Conservation (phyloP, 768 basidiomycete genomes). For the Podaxis rugospora region DNA sequence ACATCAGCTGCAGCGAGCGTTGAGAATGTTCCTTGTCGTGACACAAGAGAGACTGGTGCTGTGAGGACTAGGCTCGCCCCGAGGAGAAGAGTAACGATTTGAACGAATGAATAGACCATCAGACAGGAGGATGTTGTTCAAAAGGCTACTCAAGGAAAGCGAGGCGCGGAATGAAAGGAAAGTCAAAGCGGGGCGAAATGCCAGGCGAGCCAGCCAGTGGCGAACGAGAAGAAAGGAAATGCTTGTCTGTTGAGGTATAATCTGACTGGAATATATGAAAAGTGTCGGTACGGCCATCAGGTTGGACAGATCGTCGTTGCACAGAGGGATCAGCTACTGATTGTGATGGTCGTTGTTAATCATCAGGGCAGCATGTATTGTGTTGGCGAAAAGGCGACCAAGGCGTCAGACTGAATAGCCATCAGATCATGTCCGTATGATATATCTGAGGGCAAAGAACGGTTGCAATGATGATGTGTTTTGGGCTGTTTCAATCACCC, state of each 20-base stretch:
- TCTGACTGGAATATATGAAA: not conserved
- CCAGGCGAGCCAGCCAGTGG: not conserved
- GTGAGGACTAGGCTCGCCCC: conserved; percentile 14
- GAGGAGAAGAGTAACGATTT: not conserved
- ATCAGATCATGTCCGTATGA: too few relatives aligned
- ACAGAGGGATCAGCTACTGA: too few relatives aligned
- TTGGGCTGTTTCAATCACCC: too few relatives aligned
- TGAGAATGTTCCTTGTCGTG: conserved; percentile 22
- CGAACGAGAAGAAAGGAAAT: not conserved
- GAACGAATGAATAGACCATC: conserved; percentile 5
- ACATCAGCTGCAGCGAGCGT: conserved; percentile 35
- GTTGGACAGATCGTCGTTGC: not conserved
- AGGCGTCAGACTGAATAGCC: too few relatives aligned
- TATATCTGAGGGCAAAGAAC: too few relatives aligned
- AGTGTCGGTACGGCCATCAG: not conserved
- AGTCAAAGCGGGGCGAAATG: not conserved
- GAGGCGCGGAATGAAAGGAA: not conserved
- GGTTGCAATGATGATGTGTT: too few relatives aligned
- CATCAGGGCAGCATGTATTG: too few relatives aligned
- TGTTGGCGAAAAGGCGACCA: too few relatives aligned
- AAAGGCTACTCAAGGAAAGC: not conserved
- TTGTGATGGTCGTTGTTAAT: too few relatives aligned
- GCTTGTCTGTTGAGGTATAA: not conserved
- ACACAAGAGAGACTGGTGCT: conserved; percentile 18
- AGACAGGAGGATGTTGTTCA: not conserved